These are phyloP conservation scores for Candida sanyaensis DNA, from an alignment of 1,139 yeast species.

Conservation along the genomic window DNA sequence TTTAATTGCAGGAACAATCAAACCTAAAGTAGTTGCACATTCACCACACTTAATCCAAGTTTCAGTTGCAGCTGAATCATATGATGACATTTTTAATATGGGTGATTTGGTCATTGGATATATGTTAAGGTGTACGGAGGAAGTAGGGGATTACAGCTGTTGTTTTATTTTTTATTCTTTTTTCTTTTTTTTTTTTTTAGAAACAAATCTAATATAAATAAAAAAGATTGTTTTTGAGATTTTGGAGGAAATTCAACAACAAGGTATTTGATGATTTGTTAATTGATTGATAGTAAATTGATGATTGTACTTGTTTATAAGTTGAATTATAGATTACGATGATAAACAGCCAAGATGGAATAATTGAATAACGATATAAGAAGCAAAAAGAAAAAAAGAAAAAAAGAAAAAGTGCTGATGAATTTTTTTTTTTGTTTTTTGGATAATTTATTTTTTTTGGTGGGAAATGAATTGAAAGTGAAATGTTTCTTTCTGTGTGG, in stretches of 20 bases:
- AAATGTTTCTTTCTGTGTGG: not conserved
- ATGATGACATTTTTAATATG: constrained; percentile 8
- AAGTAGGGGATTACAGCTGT: not conserved
- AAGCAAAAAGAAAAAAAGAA: not conserved
- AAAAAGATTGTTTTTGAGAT: too few relatives aligned
- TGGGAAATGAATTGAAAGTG: not conserved
- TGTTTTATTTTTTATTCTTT: not conserved
- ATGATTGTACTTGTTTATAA: not conserved
- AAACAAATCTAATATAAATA: too few relatives aligned
- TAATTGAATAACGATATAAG: not conserved
- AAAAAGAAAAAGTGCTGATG: not conserved
- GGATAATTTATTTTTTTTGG: not conserved
- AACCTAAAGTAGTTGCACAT: constrained; percentile 49
- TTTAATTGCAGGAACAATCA: constrained; percentile 40
- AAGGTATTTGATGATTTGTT: too few relatives aligned
- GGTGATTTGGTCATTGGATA: constrained; percentile 13
- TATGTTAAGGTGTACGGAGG: not conserved
- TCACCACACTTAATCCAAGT: constrained; percentile 56
- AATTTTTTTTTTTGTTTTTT: not conserved
- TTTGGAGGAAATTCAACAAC: too few relatives aligned
- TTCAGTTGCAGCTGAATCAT: constrained; percentile 29
- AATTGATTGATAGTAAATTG: not conserved
- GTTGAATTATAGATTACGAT: too few relatives aligned
- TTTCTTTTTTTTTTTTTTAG: too few relatives aligned
- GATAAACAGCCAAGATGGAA: not conserved